phyloP scores from a whole-genome alignment of 1,284 basidiomycete species.

The Puccinia horiana region DNA sequence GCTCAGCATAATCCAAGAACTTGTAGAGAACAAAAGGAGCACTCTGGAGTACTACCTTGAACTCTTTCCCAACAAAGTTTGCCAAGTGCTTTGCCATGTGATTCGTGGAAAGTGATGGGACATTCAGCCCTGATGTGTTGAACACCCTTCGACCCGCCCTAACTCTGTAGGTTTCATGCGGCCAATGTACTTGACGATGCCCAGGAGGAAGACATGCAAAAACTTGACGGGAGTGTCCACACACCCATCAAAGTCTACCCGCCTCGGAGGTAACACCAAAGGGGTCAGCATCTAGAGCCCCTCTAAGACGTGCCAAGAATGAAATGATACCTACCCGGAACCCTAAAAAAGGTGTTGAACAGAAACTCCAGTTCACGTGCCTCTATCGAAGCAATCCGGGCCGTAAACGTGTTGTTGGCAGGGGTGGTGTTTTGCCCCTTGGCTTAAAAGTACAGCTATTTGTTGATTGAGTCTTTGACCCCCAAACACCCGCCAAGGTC shows the following conservation, averaged over 20 bases:
- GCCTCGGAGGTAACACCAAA: too few relatives aligned
- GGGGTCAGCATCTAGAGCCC: too few relatives aligned
- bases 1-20: slow-evolving; percentile 52
- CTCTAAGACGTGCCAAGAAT: too few relatives aligned
- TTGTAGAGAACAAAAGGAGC: slow-evolving; percentile 60
- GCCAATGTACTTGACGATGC: slow-evolving; percentile 59
- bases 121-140: slow-evolving; percentile 55
- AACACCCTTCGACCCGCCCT: slow-evolving; percentile 53
- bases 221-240: slow-evolving; percentile 60
- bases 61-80: slow-evolving; percentile 59
- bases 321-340: background rate
- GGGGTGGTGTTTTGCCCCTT: background rate
- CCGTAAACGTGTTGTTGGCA: background rate
- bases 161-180: slow-evolving; percentile 51
- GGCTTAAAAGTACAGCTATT: background rate
- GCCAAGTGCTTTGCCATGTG: slow-evolving; percentile 52
- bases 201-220: slow-evolving; percentile 59
- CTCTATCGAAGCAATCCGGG: background rate
- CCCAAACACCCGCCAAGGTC: background rate
- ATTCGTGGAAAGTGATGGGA: slow-evolving; percentile 51
- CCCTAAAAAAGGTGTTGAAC: background rate
- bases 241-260: slow-evolving; percentile 58
- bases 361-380: background rate
- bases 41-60: slow-evolving; percentile 59
- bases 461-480: background rate